Base-by-base conservation (phyloP, 1,139 yeast genomes). In the Lizanozyma gosingica region DNA sequence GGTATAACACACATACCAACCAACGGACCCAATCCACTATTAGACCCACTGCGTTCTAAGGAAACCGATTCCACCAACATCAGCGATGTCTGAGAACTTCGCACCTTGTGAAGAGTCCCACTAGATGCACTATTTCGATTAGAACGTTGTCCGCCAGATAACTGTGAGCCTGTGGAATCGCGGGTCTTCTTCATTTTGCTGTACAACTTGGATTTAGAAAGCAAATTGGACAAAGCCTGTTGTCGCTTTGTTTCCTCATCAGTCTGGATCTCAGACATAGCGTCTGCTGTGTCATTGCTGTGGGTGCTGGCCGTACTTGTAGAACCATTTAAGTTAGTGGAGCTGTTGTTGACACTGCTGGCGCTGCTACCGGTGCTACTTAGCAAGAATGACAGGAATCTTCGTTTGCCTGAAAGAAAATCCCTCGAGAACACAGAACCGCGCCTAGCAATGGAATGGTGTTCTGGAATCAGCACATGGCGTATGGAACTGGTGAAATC, bases 201-300 rank as follows among this genome's bases (percentile, higher is more conserved):
- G 47, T 69, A 69, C 22, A 69, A 49, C 45, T 57, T 56, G 4
- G 71, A 61, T 44, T 68, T 69, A 14, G 66, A 55, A 17, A 67
- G 54, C 14, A 68, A 45, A n/a, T 56, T 50, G 45, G 62, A 64
- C 11, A 63, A 44, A 0, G 57, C 51, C 41, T 56, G 62, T 43
- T 53, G 58, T 39, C 52, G 56, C 41, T 52, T 50, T 32, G 53
- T 51, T 2, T 57, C 62, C 15, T 48, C 55, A n/a, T 52, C 56
- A 2, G n/a, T n/a, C n/a, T n/a, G n/a, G n/a, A n/a, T n/a, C 34
- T 34, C 2, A 17, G 14, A 34, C n/a, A n/a, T n/a, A n/a, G n/a
- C n/a, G n/a, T n/a, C n/a, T n/a, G n/a, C n/a, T n/a, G n/a, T n/a
- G n/a, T n/a, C n/a, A n/a, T n/a, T n/a, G n/a, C n/a, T n/a, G n/a